Percentiles rank a stretch among this genome's conserved stretches.
Conservation (phyloP, 192 early-diverging fungal genomes). For the Coemansia sp. region DNA sequence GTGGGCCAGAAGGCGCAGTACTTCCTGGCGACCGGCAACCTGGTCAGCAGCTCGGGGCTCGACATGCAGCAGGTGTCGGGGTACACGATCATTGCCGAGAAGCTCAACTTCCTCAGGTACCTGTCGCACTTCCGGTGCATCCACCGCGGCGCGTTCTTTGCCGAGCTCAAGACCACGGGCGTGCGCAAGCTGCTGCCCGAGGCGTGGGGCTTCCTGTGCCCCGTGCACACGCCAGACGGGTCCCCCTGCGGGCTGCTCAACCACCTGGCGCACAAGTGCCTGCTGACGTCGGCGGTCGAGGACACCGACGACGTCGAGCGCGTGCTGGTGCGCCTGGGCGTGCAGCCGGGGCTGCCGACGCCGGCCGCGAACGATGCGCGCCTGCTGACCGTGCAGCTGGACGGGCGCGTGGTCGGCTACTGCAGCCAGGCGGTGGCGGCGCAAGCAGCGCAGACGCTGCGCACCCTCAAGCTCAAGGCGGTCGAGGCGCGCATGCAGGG, state of each 20-base stretch:
- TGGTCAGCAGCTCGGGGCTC: conserved; percentile 86
- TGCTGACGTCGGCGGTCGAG: conserved; percentile 68
- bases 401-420: conserved; percentile 91
- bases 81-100: conserved; percentile 97
- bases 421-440: conserved; percentile 68
- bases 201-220: conserved; percentile 97
- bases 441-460: conserved; percentile 74
- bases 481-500: conserved; percentile 20
- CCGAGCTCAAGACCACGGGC: conserved; percentile 96
- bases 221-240: conserved; percentile 98
- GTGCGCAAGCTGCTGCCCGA: conserved; percentile 98
- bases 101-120: conserved; percentile 96
- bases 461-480: conserved; percentile 75
- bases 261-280: conserved; percentile 91
- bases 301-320: conserved; percentile 67
- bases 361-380: conserved; percentile 51
- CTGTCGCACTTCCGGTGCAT: conserved; percentile 97
- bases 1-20: conserved; percentile 88
- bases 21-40: conserved; percentile 98
- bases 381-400: conserved; percentile 77
- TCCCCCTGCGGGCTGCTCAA: conserved; percentile 97
- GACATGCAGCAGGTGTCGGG: conserved; percentile 96
- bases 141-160: conserved; percentile 98
- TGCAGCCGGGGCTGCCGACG: conserved; percentile 58
- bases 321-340: conserved; percentile 78